Evolutionary conservation across 768 basidiomycete genomes (phyloP), one percentile per base, ranked within the genome.

Genomic region (Rhodotorula diobovata): DNA sequence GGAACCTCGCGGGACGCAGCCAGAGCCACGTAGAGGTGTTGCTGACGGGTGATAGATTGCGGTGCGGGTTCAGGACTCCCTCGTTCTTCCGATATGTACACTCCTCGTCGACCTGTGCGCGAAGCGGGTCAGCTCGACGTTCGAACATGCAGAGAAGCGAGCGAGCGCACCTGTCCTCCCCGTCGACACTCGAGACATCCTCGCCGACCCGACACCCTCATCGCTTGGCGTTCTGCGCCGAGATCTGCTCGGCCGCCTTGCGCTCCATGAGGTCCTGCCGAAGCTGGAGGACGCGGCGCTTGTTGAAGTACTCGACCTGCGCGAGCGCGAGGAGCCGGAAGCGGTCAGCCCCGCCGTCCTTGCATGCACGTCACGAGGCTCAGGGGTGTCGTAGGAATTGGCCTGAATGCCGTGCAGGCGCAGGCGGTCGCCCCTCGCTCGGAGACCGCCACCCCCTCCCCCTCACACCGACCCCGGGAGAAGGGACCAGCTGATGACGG

Each of bases 271-370:
- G 51, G 45, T 75, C 70, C 30, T 75, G 73, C 11, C 73, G 60
- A 4, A 75, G 55, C 30, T 71, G 67, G 4, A 75, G 73, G 8
- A 75, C 73, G 20, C 73, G 67, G n/a, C 93, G 87, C 79, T 91
- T 90, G 82, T 96, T 95, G 78, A 97, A 96, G 80, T 97, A 95
- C 37, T 90, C 90, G 76, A 97, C 88, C 94, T 97, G 75, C 45
- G 30, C 4, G 48, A 8, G 14, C 8, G 14, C 6, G 16, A 12
- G 34, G 23, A 25, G 30, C 39, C 12, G n/a, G 45, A 48, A 58
- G 34, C n/a, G n/a, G 50, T n/a, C 23, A 45, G 37, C 39, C 14
- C 14, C 41, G 12, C 41, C 14, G 14, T 12, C 41, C n/a, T n/a
- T n/a, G n/a, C n/a, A n/a, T n/a, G 53, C 1, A 18, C n/a, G 14